Base-by-base conservation (phyloP, 2,329 filamentous ascomycete species). In the Aspergillus niger region DNA sequence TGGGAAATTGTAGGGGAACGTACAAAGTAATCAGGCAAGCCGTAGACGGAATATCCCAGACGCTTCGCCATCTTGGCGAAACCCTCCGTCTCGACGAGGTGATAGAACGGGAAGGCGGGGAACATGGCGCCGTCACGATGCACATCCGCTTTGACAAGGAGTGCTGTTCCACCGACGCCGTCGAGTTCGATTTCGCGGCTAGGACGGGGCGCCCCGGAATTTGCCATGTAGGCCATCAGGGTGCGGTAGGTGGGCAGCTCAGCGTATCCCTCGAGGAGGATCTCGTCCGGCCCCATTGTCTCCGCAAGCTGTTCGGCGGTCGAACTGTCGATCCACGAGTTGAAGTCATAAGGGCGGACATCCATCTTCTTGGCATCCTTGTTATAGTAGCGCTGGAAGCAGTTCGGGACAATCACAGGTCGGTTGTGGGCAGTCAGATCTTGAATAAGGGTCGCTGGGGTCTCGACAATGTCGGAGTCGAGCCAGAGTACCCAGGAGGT, bases 111-210 rank as follows among this genome's bases (percentile, higher is more conserved):
- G 74, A 99, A 99, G 0, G 95, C 86, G 17, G 95, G 95, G 80
- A 99, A 99, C 94, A 98, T 99, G 74, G 95, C 94, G 20, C 95
- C 95, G 72, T 99, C 95, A 26, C 95, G 87, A 75, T 99, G 95
- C 24, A 99, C 95, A 61, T 98, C 93, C 1, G 93, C 95, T 81
- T 97, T 97, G 62, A 99, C 95, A 71, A 99, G 81, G 65, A 99
- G 81, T 1, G 93, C 91, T 1, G 94, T 96, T 38, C 95, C 95
- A 58, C 95, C 95, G 3, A 99, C 95, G 53, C 95, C 95, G 74
- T 99, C 95, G 8, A 99, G 83, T 47, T 88, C 83, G 55, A 97
- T 85, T 71, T 91, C 87, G 38, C 83, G 77, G 53, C 90, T 84
- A 15, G 84, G 84, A 57, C 80, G 80, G 0, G 84, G 82, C 5